Evolutionary conservation across 176 grass and related monocot species (phyloP).

Genomic region (Cymbopogon citratus): DNA sequence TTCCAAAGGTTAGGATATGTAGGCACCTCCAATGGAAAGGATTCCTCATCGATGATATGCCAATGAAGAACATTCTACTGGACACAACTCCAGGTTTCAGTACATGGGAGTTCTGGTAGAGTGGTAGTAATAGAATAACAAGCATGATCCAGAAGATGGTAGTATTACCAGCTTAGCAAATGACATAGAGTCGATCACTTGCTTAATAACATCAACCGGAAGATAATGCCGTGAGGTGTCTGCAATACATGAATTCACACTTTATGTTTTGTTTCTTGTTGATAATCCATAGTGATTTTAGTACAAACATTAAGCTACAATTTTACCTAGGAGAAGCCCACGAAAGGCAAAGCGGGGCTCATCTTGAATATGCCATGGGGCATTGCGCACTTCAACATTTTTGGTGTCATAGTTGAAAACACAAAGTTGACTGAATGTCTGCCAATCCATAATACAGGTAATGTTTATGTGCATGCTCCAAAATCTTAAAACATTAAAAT

Average conservation of each 20-base stretch:
- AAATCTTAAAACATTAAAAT: not conserved
- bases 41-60: conserved; percentile 96
- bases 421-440: conserved; percentile 97
- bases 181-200: conserved; percentile 93
- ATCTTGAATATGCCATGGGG: conserved; percentile 93
- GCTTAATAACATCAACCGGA: conserved; percentile 76
- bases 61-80: conserved; percentile 99
- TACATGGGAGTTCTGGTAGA: conserved; percentile 25
- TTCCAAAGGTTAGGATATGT: conserved; percentile 90
- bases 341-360: conserved; percentile 83
- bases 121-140: conserved; percentile 17
- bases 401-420: conserved; percentile 81
- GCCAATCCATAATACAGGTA: conserved; percentile 15
- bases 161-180: conserved; percentile 91
- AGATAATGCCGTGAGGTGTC: conserved; percentile 92
- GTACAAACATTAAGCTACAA: not conserved
- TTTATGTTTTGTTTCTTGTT: not conserved
- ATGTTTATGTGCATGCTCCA: not conserved
- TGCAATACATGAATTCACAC: conserved; percentile 35
- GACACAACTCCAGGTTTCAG: conserved; percentile 53
- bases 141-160: not conserved
- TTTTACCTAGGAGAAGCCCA: conserved; percentile 76
- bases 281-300: not conserved
- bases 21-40: conserved; percentile 87
- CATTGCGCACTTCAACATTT: conserved; percentile 68